Conservation (phyloP, 495 filamentous ascomycete genomes). For the Copromyces sp. region DNA sequence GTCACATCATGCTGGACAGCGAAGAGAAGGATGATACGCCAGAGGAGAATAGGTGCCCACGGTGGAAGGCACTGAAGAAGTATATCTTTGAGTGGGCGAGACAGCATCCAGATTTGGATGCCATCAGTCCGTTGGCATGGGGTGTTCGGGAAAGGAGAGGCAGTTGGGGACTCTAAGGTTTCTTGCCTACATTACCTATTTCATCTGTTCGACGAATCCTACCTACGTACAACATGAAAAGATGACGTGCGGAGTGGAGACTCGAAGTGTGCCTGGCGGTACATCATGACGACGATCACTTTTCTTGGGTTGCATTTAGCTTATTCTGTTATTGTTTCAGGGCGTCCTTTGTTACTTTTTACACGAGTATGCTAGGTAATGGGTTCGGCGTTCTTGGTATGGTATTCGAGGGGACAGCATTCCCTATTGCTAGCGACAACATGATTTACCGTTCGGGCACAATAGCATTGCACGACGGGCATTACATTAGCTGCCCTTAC, state of each 20-base stretch:
- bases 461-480: neutral
- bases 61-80: constrained; percentile 70
- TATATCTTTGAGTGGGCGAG: constrained; percentile 82
- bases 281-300: neutral
- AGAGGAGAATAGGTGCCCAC: constrained; percentile 38
- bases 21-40: constrained; percentile 26
- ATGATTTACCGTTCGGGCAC: neutral
- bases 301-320: neutral
- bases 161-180: constrained; percentile 67
- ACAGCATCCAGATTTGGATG: constrained; percentile 58
- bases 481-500: neutral
- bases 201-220: neutral
- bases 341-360: neutral
- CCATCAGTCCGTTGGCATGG: constrained; percentile 51
- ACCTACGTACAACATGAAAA: neutral
- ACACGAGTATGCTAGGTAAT: neutral
- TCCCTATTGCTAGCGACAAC: neutral
- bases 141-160: constrained; percentile 64
- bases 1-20: constrained; percentile 26
- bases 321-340: neutral
- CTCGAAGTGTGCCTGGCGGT: neutral
- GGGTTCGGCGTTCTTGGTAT: neutral
- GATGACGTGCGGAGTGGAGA: neutral
- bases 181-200: neutral
- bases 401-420: neutral